A percentile compares a stretch with the other conserved stretches of the same genome.
Evolutionary conservation across 2,329 filamentous ascomycete genomes (phyloP).

Genomic region (Talaromyces sp.): DNA sequence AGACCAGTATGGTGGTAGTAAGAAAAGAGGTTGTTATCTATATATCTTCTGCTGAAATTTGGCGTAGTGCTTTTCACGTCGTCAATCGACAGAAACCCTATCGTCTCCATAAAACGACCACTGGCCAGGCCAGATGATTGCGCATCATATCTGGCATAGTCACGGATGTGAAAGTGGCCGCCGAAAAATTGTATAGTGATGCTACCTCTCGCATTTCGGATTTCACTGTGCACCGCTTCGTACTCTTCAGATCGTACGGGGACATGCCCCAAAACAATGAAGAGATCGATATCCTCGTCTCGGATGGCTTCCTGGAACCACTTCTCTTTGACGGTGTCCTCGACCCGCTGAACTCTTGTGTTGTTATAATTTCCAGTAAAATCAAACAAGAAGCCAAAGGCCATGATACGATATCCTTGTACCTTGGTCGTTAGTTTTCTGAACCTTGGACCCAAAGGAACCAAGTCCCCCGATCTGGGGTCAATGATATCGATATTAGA

Average conservation of each 20-base stretch:
- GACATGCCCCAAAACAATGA: conserved; percentile 83
- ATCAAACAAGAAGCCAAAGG: conserved; percentile 93
- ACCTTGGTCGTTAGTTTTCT: conserved; percentile 91
- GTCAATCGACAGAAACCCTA: conserved; percentile 86
- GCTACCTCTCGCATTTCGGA: conserved; percentile 73
- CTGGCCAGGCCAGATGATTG: conserved; percentile 78
- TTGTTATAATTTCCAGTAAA: conserved; percentile 91
- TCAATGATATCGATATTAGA: conserved; percentile 91
- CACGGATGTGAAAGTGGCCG: conserved; percentile 85
- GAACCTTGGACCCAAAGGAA: conserved; percentile 77
- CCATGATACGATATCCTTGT: conserved; percentile 76
- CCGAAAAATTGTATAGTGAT: conserved; percentile 90
- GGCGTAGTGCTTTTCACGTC: conserved; percentile 56
- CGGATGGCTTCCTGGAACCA: conserved; percentile 88
- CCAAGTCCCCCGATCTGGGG: conserved; percentile 65
- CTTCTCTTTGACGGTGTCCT: conserved; percentile 73
- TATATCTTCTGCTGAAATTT: conserved; percentile 75
- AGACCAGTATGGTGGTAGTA: conserved; percentile 76
- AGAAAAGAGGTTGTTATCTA: conserved; percentile 89
- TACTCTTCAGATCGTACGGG: conserved; percentile 79
- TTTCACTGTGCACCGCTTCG: conserved; percentile 71
- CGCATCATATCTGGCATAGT: conserved; percentile 76
- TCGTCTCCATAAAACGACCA: conserved; percentile 90
- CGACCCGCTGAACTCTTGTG: conserved; percentile 76
- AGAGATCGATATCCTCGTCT: conserved; percentile 78